Evolutionary conservation across 2,329 filamentous ascomycete genomes (phyloP).

Genomic region (Xylariaceae sp.): DNA sequence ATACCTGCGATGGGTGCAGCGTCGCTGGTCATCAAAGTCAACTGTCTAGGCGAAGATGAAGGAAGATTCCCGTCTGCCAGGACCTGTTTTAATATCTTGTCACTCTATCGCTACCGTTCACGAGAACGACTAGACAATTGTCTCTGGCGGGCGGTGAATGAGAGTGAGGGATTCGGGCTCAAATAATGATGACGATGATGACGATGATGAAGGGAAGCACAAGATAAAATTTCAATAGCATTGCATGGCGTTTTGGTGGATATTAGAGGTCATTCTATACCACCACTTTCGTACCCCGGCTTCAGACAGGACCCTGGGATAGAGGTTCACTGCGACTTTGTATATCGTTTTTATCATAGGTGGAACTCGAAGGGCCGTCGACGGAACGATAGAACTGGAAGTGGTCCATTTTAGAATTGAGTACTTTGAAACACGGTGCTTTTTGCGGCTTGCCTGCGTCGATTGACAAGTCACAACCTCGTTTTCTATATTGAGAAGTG

Average conservation of each 20-base stretch:
- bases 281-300: neutral
- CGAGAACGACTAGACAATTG: constrained; percentile 63
- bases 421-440: neutral
- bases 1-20: constrained; percentile 83
- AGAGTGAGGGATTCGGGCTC: constrained; percentile 88
- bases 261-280: constrained; percentile 4
- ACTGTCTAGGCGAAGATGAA: constrained; percentile 69
- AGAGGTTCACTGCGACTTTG: neutral
- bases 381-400: neutral
- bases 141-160: constrained; percentile 81
- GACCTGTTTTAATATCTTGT: constrained; percentile 86
- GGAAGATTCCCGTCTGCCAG: constrained; percentile 77
- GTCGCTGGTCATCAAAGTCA: constrained; percentile 70
- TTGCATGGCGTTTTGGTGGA: constrained; percentile 17
- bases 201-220: constrained; percentile 16
- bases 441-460: neutral
- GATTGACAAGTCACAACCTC: neutral
- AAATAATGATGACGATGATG: constrained; percentile 26
- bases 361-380: neutral
- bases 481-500: too few species aligned
- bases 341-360: constrained; percentile 5
- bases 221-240: constrained; percentile 11
- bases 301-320: neutral
- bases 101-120: constrained; percentile 67
- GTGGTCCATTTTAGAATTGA: neutral